Percentiles rank a stretch among this genome's conserved stretches.
Evolutionary conservation across 768 basidiomycete species (phyloP).

Genomic region (Amanita molliuscula): DNA sequence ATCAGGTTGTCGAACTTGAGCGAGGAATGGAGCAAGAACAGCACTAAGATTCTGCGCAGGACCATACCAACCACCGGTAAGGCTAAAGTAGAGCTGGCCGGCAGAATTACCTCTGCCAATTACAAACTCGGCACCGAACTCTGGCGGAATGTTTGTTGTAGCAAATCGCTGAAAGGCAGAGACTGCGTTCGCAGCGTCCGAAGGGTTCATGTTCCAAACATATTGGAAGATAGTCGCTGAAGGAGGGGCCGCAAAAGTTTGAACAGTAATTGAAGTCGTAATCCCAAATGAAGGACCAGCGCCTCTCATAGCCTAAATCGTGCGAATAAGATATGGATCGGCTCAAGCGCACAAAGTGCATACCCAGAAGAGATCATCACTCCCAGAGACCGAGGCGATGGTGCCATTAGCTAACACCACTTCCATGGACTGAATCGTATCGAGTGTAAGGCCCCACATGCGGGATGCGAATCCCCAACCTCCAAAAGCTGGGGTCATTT

Average conservation of each 20-base stretch:
- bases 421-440: slow-evolving; percentile 30
- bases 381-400: slow-evolving; percentile 25
- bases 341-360: slow-evolving; percentile 6
- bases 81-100: slow-evolving; percentile 20
- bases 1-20: slow-evolving; percentile 18
- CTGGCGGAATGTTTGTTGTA: slow-evolving; percentile 20
- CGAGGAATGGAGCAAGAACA: slow-evolving; percentile 23
- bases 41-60: slow-evolving; percentile 16
- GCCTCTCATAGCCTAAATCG: slow-evolving; percentile 27
- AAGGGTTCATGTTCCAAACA: slow-evolving; percentile 23
- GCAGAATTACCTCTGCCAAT: slow-evolving; percentile 18
- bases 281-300: slow-evolving; percentile 31
- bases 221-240: slow-evolving; percentile 29
- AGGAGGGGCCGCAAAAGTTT: slow-evolving; percentile 27
- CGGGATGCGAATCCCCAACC: slow-evolving; percentile 41
- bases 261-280: slow-evolving; percentile 25
- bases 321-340: neutral
- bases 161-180: slow-evolving; percentile 24
- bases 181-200: slow-evolving; percentile 22
- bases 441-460: slow-evolving; percentile 41
- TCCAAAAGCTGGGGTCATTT: slow-evolving; percentile 23
- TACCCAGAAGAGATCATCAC: slow-evolving; percentile 46
- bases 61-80: slow-evolving; percentile 29
- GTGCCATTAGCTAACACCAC: slow-evolving; percentile 38
- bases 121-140: slow-evolving; percentile 25